Conservation (phyloP, 768 basidiomycete species). For the Lepiota brunneoincarnata region DNA sequence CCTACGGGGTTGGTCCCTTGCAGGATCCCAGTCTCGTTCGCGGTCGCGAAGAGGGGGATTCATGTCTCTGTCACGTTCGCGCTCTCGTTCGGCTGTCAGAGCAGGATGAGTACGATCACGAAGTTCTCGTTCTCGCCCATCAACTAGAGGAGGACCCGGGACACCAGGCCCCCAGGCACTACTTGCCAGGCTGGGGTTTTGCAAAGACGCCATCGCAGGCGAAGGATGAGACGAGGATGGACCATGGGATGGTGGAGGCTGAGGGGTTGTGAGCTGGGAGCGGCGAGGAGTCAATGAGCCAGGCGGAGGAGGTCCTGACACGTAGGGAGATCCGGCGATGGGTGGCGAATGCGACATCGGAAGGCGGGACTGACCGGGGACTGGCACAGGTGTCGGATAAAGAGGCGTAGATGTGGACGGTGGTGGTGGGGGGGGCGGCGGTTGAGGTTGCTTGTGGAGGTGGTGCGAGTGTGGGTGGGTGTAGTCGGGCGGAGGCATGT, state of each 20-base stretch:
- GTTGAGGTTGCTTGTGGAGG: not conserved
- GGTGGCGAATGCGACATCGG: conserved; percentile 9
- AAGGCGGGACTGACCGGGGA: conserved; percentile 4
- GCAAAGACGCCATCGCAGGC: conserved; percentile 15
- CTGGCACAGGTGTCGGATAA: conserved; percentile 7
- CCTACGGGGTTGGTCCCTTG: not conserved
- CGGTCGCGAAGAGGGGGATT: conserved; percentile 7
- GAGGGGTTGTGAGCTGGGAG: conserved; percentile 8
- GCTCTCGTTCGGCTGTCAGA: conserved; percentile 8
- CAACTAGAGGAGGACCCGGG: conserved; percentile 7
- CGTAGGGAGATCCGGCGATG: conserved; percentile 7
- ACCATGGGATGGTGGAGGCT: conserved; percentile 9
- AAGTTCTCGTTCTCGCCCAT: conserved; percentile 12
- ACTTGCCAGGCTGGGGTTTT: conserved; percentile 4
- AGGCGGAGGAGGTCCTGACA: conserved; percentile 7
- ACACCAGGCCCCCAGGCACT: conserved; percentile 11
- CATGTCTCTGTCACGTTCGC: conserved; percentile 12
- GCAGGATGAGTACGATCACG: conserved; percentile 12
- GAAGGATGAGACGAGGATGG: conserved; percentile 14
- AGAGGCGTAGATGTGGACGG: not conserved
- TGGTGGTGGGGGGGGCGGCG: conserved; percentile 1
- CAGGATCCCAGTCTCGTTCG: conserved; percentile 5
- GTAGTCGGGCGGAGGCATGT: conserved; percentile 8
- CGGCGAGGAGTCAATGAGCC: conserved; percentile 8
- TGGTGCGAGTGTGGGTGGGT: not conserved